Evolutionary conservation across 257 asterid species (phyloP).

Genomic region (Verbascum thapsus): DNA sequence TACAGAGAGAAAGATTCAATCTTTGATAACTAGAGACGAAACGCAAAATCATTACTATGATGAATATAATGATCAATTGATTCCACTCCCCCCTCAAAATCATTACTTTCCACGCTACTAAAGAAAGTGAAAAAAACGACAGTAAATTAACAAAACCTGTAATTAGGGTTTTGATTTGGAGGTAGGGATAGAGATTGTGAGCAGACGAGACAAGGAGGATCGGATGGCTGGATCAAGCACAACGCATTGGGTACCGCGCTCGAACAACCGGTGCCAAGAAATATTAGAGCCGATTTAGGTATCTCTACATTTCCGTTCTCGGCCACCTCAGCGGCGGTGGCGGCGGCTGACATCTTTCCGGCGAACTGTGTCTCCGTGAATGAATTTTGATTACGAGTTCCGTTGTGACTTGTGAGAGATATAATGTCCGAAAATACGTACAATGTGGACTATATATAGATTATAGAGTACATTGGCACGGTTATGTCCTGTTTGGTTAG

Average conservation of each 20-base stretch:
- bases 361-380: constrained; percentile 2
- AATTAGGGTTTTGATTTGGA: constrained; percentile 81
- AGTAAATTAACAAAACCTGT: constrained; percentile 57
- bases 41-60: too few species aligned
- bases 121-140: not conserved
- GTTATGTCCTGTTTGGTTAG: too few species aligned
- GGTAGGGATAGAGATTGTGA: constrained; percentile 62
- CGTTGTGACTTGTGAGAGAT: not conserved
- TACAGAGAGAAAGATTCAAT: constrained; percentile 11
- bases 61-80: constrained; percentile 5
- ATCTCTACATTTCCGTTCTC: constrained; percentile 53
- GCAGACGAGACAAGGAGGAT: constrained; percentile 90
- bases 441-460: too few species aligned
- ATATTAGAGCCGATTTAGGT: constrained; percentile 69
- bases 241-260: constrained; percentile 82
- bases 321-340: constrained; percentile 35
- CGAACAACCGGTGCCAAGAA: constrained; percentile 99
- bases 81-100: constrained; percentile 15
- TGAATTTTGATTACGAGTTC: not conserved
- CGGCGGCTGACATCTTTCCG: constrained; percentile 26
- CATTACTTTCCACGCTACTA: constrained; percentile 5
- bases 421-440: constrained; percentile 8
- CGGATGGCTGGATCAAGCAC: constrained; percentile 81
- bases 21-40: too few species aligned
- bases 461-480: too few species aligned